phyloP scores from a whole-genome alignment of 495 filamentous ascomycete species.

The Talaromyces adpressus region DNA sequence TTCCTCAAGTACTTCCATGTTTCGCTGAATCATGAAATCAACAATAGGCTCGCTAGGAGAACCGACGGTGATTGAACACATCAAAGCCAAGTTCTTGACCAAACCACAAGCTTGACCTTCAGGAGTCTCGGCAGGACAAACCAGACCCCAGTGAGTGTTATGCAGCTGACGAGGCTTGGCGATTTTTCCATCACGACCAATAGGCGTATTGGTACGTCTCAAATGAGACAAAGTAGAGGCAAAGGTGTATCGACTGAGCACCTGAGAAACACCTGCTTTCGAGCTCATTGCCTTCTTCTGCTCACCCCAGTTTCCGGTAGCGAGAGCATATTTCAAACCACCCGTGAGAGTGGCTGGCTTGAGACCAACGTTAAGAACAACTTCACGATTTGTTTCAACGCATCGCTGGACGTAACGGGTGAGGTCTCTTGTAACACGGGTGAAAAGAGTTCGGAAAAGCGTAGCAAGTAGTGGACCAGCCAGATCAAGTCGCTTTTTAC shows the following conservation, averaged over 20 bases:
- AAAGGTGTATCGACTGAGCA: constrained; percentile 96
- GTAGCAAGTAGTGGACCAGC: constrained; percentile 90
- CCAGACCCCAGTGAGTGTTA: constrained; percentile 97
- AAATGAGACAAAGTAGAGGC: constrained; percentile 95
- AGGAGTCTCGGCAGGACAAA: constrained; percentile 95
- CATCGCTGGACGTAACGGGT: constrained; percentile 84
- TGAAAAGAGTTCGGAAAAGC: constrained; percentile 82
- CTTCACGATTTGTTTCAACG: constrained; percentile 80
- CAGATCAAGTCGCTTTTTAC: constrained; percentile 95
- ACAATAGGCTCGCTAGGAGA: constrained; percentile 82
- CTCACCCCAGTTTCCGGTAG: constrained; percentile 99
- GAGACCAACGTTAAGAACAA: constrained; percentile 81
- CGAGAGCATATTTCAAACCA: constrained; percentile 90
- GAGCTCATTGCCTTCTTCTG: constrained; percentile 94
- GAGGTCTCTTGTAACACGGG: constrained; percentile 81
- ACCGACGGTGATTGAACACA: constrained; percentile 96
- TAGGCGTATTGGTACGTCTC: constrained; percentile 92
- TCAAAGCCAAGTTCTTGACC: constrained; percentile 95
- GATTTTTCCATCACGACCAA: constrained; percentile 96
- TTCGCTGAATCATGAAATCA: constrained; percentile 87
- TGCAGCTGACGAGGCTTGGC: constrained; percentile 96
- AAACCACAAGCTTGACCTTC: constrained; percentile 98
- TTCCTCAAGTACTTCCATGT: constrained; percentile 95
- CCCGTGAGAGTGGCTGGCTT: constrained; percentile 88
- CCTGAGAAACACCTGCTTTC: constrained; percentile 95